Percentiles rank a stretch among this genome's conserved stretches.
Evolutionary conservation across 1,139 yeast species (phyloP).

Genomic region (Magnusiomyces fungicola): DNA sequence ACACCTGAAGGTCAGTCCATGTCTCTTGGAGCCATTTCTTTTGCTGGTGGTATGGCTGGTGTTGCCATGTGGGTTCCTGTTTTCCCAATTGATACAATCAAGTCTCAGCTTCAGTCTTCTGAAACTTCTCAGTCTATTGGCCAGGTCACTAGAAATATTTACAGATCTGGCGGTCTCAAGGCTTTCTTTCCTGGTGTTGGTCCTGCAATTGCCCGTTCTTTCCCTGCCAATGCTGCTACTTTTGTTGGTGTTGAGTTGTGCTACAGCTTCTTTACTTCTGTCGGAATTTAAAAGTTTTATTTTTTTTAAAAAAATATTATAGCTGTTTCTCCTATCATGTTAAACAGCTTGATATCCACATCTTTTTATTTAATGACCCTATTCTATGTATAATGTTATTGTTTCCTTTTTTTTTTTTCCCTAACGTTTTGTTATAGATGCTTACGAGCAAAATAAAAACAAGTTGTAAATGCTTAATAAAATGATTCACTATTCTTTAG

Average conservation of each 20-base stretch:
- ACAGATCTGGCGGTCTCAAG: slow-evolving; percentile 67
- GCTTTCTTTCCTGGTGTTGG: slow-evolving; percentile 98
- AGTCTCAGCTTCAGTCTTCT: slow-evolving; percentile 75
- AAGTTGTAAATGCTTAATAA: no score
- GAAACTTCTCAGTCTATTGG: slow-evolving; percentile 51
- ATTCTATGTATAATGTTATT: neutral
- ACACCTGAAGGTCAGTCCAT: slow-evolving; percentile 44
- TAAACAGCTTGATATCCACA: no score
- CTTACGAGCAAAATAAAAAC: no score
- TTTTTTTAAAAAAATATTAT: neutral
- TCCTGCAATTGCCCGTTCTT: slow-evolving; percentile 87
- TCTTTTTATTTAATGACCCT: neutral
- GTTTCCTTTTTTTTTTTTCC: neutral
- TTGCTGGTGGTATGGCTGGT: slow-evolving; percentile 95
- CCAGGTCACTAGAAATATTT: slow-evolving; percentile 58
- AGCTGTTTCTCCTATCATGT: no score
- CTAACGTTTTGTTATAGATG: no score
- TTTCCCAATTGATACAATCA: slow-evolving; percentile 94
- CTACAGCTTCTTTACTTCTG: slow-evolving; percentile 48
- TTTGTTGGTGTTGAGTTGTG: slow-evolving; percentile 93
- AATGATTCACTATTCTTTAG: no score
- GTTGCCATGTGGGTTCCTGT: slow-evolving; percentile 95
- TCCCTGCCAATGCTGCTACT: slow-evolving; percentile 98
- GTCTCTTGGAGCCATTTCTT: slow-evolving; percentile 66
- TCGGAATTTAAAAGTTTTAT: slow-evolving; percentile 16